A percentile compares a stretch with the other conserved stretches of the same genome.
phyloP scores from a whole-genome alignment of 2,329 filamentous ascomycete species.

The Clarireedia monteithiana region DNA sequence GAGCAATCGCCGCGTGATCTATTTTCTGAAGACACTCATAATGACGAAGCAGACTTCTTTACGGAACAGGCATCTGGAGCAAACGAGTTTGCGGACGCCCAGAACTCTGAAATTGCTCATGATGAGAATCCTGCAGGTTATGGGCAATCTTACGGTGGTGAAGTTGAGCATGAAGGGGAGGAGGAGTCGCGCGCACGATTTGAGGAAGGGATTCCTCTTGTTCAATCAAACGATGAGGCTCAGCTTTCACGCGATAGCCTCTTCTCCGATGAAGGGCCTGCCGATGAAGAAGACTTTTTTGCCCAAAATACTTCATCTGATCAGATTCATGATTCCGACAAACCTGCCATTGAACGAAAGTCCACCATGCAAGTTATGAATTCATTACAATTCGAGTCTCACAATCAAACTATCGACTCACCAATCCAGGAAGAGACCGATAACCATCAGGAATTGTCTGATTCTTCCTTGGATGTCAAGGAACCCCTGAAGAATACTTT shows the following conservation, averaged over 20 bases:
- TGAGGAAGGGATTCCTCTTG: constrained; percentile 63
- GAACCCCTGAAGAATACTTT: constrained; percentile 15
- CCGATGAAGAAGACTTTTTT: constrained; percentile 52
- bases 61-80: constrained; percentile 28
- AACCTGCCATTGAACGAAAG: constrained; percentile 50
- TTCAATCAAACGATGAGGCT: constrained; percentile 30
- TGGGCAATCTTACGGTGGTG: constrained; percentile 20
- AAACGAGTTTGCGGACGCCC: too few relatives aligned
- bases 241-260: constrained; percentile 7
- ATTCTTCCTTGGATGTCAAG: neutral
- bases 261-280: constrained; percentile 31
- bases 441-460: constrained; percentile 7
- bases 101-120: neutral
- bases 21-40: constrained; percentile 32
- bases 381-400: constrained; percentile 35
- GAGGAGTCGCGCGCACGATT: constrained; percentile 47
- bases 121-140: constrained; percentile 11
- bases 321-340: constrained; percentile 12
- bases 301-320: constrained; percentile 25
- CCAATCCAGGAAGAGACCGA: constrained; percentile 10
- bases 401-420: constrained; percentile 12
- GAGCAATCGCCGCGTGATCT: constrained; percentile 33
- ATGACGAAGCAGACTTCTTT: constrained; percentile 39
- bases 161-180: constrained; percentile 32
- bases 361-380: constrained; percentile 61